phyloP scores from a whole-genome alignment of 2,329 filamentous ascomycete genomes.

The Grosmannia penicillata region DNA sequence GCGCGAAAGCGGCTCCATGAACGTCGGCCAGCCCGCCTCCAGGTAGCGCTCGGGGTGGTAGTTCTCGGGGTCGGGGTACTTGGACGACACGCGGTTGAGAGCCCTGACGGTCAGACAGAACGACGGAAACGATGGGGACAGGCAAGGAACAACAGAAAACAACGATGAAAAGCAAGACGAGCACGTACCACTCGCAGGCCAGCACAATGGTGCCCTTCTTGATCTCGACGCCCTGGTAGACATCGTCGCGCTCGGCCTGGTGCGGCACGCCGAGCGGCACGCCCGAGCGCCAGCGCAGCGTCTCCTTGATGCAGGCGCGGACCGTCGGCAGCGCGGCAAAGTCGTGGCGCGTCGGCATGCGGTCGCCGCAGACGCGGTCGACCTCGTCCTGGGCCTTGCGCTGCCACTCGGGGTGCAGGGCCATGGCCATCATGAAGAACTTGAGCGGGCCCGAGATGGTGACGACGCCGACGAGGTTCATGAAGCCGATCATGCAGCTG shows the following conservation, averaged over 20 bases:
- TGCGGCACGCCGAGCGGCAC: constrained; percentile 37
- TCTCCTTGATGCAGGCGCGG: constrained; percentile 42
- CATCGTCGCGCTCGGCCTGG: constrained; percentile 30
- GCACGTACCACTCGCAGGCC: constrained; percentile 32
- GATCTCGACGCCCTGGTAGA: constrained; percentile 30
- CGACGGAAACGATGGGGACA: neutral
- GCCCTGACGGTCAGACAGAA: constrained; percentile 21
- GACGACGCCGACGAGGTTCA: constrained; percentile 34
- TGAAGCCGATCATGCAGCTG: constrained; percentile 35
- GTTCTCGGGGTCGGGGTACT: constrained; percentile 48
- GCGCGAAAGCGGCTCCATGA: constrained; percentile 46
- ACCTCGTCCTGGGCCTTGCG: constrained; percentile 40
- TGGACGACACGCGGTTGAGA: constrained; percentile 40
- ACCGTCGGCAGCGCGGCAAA: constrained; percentile 35
- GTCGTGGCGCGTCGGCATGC: constrained; percentile 35
- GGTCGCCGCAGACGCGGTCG: constrained; percentile 37
- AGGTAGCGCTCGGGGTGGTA: constrained; percentile 50
- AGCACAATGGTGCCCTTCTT: constrained; percentile 32
- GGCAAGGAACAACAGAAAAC: too few relatives aligned
- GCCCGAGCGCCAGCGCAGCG: constrained; percentile 40
- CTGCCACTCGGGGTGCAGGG: constrained; percentile 36
- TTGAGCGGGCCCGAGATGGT: constrained; percentile 33
- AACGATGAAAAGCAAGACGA: too few relatives aligned
- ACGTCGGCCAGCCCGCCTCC: constrained; percentile 47
- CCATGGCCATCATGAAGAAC: constrained; percentile 38